phyloP scores from a whole-genome alignment of 352 stramenopile species.

The Pythium graminicola region DNA sequence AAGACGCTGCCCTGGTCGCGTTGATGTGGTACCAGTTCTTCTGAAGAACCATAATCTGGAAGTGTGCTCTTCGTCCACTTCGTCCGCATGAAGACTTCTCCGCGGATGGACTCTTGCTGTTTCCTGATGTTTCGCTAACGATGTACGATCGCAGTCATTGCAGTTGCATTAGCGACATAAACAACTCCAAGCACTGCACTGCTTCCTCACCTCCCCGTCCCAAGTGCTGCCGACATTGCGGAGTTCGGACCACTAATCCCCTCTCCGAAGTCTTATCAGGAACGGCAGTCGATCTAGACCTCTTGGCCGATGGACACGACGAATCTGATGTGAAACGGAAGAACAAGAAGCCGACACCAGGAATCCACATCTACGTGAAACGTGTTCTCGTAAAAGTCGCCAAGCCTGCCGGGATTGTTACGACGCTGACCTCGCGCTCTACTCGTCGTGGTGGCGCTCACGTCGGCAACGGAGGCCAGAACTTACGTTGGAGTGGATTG shows the following conservation, averaged over 20 bases:
- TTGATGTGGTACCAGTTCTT: constrained; percentile 34
- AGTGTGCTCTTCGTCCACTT: constrained; percentile 26
- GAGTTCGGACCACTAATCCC: constrained; percentile 1
- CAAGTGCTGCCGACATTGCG: not conserved
- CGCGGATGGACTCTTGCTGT: constrained; percentile 28
- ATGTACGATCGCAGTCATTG: constrained; percentile 23
- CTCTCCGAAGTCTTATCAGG: not conserved
- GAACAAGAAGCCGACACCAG: constrained; percentile 2
- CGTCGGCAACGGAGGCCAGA: constrained; percentile 12
- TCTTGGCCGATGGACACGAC: constrained; percentile 1
- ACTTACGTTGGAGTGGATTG: constrained; percentile 25
- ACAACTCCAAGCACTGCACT: constrained; percentile 7
- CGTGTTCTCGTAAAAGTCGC: constrained; percentile 9
- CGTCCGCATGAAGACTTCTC: constrained; percentile 23
- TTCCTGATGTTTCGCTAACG: constrained; percentile 17
- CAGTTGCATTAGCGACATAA: constrained; percentile 18
- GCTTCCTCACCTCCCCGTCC: constrained; percentile 10
- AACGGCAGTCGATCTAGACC: not conserved
- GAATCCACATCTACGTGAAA: constrained; percentile 25
- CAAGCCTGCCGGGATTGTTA: not conserved
- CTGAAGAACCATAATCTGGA: constrained; percentile 25
- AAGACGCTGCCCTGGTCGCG: constrained; percentile 26
- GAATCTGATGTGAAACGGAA: not conserved
- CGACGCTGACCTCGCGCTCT: constrained; percentile 20
- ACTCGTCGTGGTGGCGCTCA: constrained; percentile 25